Conservation (phyloP, 805 yeast genomes). For the Zygosaccharomyces siamensis region DNA sequence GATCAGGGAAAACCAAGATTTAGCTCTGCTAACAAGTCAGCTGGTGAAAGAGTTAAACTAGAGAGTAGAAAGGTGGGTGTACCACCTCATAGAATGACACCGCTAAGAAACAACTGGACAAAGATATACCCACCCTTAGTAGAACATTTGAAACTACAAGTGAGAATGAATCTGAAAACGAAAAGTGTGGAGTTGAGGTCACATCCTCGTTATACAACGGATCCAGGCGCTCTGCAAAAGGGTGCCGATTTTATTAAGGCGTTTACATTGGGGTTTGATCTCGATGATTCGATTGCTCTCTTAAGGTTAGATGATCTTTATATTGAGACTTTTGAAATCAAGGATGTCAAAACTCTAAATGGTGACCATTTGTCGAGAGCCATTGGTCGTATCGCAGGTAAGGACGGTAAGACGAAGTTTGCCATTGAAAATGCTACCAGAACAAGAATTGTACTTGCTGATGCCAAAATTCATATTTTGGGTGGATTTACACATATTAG, state of each 20-base stretch:
- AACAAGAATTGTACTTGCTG: conserved; percentile 96
- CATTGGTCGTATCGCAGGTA: conserved; percentile 99
- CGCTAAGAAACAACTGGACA: conserved; percentile 84
- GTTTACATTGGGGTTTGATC: conserved; percentile 91
- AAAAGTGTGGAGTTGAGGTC: conserved; percentile 86
- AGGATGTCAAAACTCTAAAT: conserved; percentile 90
- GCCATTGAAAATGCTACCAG: conserved; percentile 98
- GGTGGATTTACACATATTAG: conserved; percentile 97
- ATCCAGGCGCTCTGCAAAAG: conserved; percentile 91
- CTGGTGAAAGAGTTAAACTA: conserved; percentile 59
- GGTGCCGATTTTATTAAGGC: conserved; percentile 97
- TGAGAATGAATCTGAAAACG: conserved; percentile 88
- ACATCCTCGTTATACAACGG: conserved; percentile 70
- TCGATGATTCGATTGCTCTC: conserved; percentile 94
- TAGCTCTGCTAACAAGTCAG: conserved; percentile 59
- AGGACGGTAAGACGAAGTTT: conserved; percentile 97
- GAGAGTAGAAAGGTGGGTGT: conserved; percentile 88
- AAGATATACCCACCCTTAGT: conserved; percentile 94
- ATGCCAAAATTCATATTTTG: conserved; percentile 89
- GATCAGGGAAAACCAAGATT: conserved; percentile 87
- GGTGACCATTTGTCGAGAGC: conserved; percentile 99
- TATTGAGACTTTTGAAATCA: conserved; percentile 94
- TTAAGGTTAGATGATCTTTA: conserved; percentile 91
- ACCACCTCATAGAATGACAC: conserved; percentile 97
- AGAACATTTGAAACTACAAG: conserved; percentile 90